Conservation (phyloP, 1,284 basidiomycete species). For the Trichosporon sp. region DNA sequence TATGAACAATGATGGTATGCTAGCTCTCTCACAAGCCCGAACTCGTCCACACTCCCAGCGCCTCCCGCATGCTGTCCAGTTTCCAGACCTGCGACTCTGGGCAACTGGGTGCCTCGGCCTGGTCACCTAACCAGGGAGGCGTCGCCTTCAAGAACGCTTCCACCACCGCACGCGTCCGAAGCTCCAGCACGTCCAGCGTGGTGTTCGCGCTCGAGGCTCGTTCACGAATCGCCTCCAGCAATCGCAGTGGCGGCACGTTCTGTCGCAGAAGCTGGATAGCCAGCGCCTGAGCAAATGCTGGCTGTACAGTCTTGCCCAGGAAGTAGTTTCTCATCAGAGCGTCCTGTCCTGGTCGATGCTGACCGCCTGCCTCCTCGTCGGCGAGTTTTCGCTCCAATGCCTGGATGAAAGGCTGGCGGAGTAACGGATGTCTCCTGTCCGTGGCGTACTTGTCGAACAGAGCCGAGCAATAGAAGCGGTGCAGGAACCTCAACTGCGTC, state of each 20-base stretch:
- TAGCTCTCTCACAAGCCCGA: neutral
- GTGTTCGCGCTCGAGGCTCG: neutral
- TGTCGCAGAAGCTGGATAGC: conserved; percentile 25
- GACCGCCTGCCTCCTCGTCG: neutral
- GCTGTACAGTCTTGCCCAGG: neutral
- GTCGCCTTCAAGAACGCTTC: neutral
- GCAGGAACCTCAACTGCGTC: conserved; percentile 25
- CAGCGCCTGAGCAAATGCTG: conserved; percentile 4
- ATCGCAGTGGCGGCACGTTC: conserved; percentile 21
- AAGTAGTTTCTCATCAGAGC: neutral
- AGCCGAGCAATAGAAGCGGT: conserved; percentile 25
- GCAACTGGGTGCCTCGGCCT: neutral
- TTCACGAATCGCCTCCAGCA: conserved; percentile 25
- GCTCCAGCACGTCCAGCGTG: conserved; percentile 8
- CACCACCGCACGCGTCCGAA: conserved; percentile 8
- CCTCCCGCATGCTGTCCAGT: conserved; percentile 24
- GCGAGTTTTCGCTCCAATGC: conserved; percentile 3
- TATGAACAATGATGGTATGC: conserved; percentile 1
- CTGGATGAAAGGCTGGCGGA: conserved; percentile 33
- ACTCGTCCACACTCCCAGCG: conserved; percentile 23
- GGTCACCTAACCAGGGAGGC: neutral
- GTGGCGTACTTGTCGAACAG: conserved; percentile 29
- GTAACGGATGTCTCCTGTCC: conserved; percentile 28
- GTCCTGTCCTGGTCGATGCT: neutral
- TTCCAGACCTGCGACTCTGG: conserved; percentile 21